phyloP scores from a whole-genome alignment of 257 asterid genomes.

The Paulownia fortunei region DNA sequence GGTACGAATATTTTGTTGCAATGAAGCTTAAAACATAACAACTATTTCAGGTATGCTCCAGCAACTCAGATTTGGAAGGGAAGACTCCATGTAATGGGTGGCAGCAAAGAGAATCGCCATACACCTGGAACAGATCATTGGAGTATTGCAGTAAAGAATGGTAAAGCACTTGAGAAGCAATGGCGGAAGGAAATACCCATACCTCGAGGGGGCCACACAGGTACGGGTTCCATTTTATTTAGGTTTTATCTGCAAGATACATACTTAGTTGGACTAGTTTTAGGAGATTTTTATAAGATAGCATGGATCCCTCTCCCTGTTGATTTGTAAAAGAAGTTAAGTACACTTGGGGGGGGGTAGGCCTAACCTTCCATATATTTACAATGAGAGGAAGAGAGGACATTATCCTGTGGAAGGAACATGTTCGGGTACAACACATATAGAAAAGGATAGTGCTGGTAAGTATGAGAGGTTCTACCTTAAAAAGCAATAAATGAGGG shows the following conservation, averaged over 20 bases:
- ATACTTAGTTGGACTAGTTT: background rate
- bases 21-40: background rate
- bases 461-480: too few species aligned
- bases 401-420: too few species aligned
- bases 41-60: constrained; percentile 74
- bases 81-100: constrained; percentile 82
- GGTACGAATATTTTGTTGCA: background rate
- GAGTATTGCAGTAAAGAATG: constrained; percentile 74
- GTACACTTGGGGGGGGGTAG: too few species aligned
- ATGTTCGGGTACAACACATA: too few species aligned
- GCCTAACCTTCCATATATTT: too few species aligned
- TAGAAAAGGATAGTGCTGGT: too few species aligned
- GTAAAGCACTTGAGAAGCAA: constrained; percentile 65
- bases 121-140: constrained; percentile 75
- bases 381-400: too few species aligned
- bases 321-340: too few species aligned
- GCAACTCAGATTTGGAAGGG: constrained; percentile 87
- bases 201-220: constrained; percentile 90
- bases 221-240: constrained; percentile 33
- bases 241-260: background rate
- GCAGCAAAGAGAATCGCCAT: constrained; percentile 83
- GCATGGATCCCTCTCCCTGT: too few species aligned
- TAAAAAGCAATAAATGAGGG: too few species aligned
- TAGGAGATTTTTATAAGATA: background rate
- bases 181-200: constrained; percentile 66